Base-by-base conservation (phyloP, 2,329 filamentous ascomycete species). In the Penicillium hordei region DNA sequence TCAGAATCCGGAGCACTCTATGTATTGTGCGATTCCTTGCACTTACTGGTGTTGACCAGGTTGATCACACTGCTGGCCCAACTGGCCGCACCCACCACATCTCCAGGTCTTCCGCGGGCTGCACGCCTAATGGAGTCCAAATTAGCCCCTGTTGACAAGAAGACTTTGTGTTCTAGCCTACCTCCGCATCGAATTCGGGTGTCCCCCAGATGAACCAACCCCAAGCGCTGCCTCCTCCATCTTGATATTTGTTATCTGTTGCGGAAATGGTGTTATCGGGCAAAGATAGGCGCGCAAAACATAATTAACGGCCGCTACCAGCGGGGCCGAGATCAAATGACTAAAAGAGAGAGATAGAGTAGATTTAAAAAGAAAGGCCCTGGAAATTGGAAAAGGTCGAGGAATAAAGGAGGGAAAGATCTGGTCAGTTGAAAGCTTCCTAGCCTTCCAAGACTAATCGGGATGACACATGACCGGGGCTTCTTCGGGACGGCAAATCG, bases 41-140 rank as follows among this genome's bases (percentile, higher is more conserved):
- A 70, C 75, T 73, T 60, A 94, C 91, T 99, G 19, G 94, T 99
- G 76, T 99, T 99, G 63, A 97, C 83, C 63, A 99, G 82, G 75
- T 99, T 99, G 78, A 97, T 89, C 65, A 94, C 89, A 73, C 93
- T 96, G 78, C 92, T 96, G 53, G 89, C 75, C 86, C 90, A 96
- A 66, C 90, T 89, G 66, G 94, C 94, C 71, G 93, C 85, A 54
- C 94, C 93, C 59, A 76, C 76, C 42, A 77, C 72, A 50, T 89
- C 89, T 56, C 82, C 84, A 75, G 89, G 86, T 77, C 92, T 92
- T 68, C 88, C 84, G 70, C 86, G 60, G n/a, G 43, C 60, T 60
- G 60, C 64, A 61, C 71, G 70, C 59, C 74, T 76, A 58, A 25
- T 43, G 17, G 48, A 21, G 42, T n/a, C 5, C 4, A 15, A 15